These are phyloP conservation scores for Fragaria ananassa DNA, from an alignment of 306 rosid species.

Conservation along the genomic window DNA sequence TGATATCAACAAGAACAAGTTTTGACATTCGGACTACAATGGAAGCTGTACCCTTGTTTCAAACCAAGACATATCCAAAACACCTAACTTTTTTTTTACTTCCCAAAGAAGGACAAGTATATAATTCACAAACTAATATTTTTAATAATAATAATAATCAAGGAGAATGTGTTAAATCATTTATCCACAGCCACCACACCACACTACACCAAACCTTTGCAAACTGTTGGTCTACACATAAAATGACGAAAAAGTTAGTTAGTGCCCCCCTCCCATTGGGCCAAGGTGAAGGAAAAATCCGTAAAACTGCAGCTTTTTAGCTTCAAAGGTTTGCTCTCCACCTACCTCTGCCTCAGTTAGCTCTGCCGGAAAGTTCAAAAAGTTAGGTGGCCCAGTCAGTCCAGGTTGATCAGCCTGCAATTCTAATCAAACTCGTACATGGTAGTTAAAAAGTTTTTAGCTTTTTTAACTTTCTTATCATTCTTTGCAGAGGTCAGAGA, in stretches of 20 bases:
- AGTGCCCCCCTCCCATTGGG: background rate
- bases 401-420: background rate
- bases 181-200: background rate
- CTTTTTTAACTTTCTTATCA: background rate
- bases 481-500: background rate
- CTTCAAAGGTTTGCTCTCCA: background rate
- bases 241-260: background rate
- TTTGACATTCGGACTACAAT: background rate
- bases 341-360: background rate
- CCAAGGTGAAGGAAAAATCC: background rate
- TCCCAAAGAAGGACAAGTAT: background rate
- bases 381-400: background rate
- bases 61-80: constrained; percentile 2
- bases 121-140: background rate
- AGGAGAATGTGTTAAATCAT: background rate
- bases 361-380: background rate
- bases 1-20: background rate
- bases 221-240: background rate
- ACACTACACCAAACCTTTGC: background rate
- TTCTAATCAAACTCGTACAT: background rate
- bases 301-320: background rate
- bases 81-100: constrained; percentile 12
- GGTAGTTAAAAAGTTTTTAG: background rate
- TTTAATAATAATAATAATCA: background rate
- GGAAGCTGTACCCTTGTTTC: constrained; percentile 3